phyloP scores from a whole-genome alignment of 352 stramenopile genomes.

The Phytophthora fragariaefolia region DNA sequence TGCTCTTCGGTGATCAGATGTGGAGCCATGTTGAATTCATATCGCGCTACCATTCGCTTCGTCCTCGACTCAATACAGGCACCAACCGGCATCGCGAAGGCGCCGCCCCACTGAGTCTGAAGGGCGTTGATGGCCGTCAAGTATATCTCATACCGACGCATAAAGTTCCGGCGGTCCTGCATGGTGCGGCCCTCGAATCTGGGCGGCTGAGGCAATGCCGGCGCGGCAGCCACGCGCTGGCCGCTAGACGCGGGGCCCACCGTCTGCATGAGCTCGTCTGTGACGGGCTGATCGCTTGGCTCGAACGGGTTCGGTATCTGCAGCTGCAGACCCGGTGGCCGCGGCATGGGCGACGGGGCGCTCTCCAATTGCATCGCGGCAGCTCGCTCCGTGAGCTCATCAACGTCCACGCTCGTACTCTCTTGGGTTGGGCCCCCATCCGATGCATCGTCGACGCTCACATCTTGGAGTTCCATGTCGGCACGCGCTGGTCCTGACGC shows the following conservation, averaged over 20 bases:
- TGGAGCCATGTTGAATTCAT: neutral
- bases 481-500: neutral
- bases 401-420: neutral
- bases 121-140: constrained; percentile 2
- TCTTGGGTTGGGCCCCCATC: neutral
- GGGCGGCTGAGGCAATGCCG: neutral
- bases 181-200: neutral
- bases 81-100: constrained; percentile 1
- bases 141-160: constrained; percentile 5
- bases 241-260: neutral
- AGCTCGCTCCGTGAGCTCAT: neutral
- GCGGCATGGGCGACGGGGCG: neutral
- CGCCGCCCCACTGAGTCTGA: neutral
- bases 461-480: constrained; percentile 2
- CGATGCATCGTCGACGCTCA: neutral
- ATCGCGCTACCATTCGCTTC: neutral
- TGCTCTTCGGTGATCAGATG: neutral
- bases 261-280: neutral
- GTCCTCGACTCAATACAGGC: neutral
- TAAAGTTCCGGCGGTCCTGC: neutral
- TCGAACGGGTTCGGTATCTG: constrained; percentile 15
- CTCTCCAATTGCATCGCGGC: constrained; percentile 16
- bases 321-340: neutral
- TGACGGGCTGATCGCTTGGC: neutral
- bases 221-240: neutral